Base-by-base conservation (phyloP, 1,139 yeast species). In the Geotrichum cucujoidarum region DNA sequence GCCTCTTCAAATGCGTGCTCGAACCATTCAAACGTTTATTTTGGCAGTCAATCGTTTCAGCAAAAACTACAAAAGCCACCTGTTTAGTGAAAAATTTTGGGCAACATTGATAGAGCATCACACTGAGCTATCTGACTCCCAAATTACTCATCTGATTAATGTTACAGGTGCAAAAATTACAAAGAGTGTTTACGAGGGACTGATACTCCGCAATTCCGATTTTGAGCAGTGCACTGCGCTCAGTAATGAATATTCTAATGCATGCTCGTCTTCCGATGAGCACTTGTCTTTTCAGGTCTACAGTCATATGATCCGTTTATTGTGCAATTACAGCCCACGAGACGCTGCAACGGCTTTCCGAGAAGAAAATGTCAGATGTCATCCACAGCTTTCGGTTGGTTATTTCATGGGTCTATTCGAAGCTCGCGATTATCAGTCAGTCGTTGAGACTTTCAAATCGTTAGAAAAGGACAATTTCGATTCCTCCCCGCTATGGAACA, bases 211-310 rank as follows among this genome's bases (percentile, higher is more conserved):
- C 10, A 43, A 32, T 16, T 14, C 30, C 4, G 41, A 36, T 18
- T 43, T 43, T 37, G 41, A 36, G 24, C 20, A 43, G 17, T 43
- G 46, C 36, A 43, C 21, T 14, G 20, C n/a, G 5, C 31, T 43
- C 6, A 36, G 36, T 30, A 41, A 43, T 29, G 13, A 18, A 11
- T 43, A 25, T 32, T 43, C 36, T 21, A 21, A 32, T 8, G n/a
- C n/a, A n/a, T n/a, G n/a, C n/a, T n/a, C n/a, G n/a, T n/a, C n/a
- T n/a, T n/a, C n/a, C n/a, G n/a, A n/a, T n/a, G n/a, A n/a, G n/a
- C 46, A 43, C 11, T 30, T 43, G 17, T 43, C 46, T 2, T 7
- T 43, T 11, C 40, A 33, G 11, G 46, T 43, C 10, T 43, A 43
- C 22, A 43, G 46, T 24, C 40, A 43, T 43, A 36, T 43, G 36